Evolutionary conservation across 768 basidiomycete genomes (phyloP), one percentile per base, ranked within the genome.

Genomic region (Rhodotorula diobovata): DNA sequence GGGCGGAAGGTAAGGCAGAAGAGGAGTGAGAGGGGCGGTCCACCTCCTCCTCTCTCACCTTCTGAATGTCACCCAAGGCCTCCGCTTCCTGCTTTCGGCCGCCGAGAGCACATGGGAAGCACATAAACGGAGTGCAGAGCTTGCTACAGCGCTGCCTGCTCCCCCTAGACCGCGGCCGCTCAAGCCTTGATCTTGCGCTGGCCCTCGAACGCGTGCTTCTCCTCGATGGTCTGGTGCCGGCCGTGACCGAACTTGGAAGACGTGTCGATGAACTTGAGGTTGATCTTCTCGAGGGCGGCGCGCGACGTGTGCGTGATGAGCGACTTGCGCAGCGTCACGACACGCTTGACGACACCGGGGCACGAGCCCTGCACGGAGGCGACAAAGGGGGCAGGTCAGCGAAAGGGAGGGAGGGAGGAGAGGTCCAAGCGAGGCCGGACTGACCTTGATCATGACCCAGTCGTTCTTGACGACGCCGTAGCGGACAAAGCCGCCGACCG

Each of bases 381-480:
- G n/a, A n/a, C n/a, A 18, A 20, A 48, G 45, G 14, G 21, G n/a
- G 14, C n/a, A n/a, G 11, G 12, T 25, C 35, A 25, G 18, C 21
- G 35, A 2, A 8, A 32, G 23, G 2, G 23, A 14, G 11, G 20
- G 51, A 54, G 18, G 18, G 4, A 34, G 18, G 32, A 11, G 54
- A 21, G 28, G n/a, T n/a, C n/a, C n/a, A n/a, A 34, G 21, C 37
- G 32, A 5, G 43, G 6, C 4, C 45, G 45, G 15, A 30, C 51
- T 30, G 20, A 41, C 76, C 85, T 98, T 98, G 82, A 98, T 85
- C 83, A 99, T 88, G 79, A 99, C 83, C 86, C 89, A 99, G 77
- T 98, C 96, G 85, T 96, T 95, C 87, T 90, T 94, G 84, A 98
- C 90, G 79, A 96, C 86, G 86, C 95, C 94, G 82, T 98, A 98